Percentiles rank a stretch among this genome's conserved stretches.
Conservation (phyloP, 2,329 filamentous ascomycete genomes). For the Ploettnerulaceae sp. region DNA sequence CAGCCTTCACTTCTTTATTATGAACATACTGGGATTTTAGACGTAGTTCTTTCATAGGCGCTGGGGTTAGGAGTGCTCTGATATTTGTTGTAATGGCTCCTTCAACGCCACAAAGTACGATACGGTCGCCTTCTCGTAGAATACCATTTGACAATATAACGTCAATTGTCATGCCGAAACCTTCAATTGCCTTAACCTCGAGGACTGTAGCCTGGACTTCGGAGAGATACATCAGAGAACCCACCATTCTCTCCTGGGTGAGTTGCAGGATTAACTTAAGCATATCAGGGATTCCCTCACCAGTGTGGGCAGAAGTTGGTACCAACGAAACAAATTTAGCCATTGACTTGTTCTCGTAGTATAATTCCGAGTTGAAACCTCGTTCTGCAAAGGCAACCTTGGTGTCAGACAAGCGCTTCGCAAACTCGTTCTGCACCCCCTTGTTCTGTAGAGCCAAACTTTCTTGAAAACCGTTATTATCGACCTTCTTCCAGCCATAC, state of each 20-base stretch:
- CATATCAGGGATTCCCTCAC: slow-evolving; percentile 98
- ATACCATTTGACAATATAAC: slow-evolving; percentile 96
- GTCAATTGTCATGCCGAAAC: slow-evolving; percentile 97
- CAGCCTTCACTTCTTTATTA: slow-evolving; percentile 98
- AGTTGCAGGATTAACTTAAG: slow-evolving; percentile 88
- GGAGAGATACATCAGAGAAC: slow-evolving; percentile 94
- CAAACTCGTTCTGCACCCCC: slow-evolving; percentile 90
- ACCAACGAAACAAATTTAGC: slow-evolving; percentile 90
- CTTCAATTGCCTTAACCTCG: slow-evolving; percentile 98
- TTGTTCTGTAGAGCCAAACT: slow-evolving; percentile 86
- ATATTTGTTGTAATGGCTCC: slow-evolving; percentile 94
- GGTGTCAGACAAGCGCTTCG: slow-evolving; percentile 81
- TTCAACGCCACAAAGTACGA: slow-evolving; percentile 94
- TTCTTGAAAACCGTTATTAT: slow-evolving; percentile 97
- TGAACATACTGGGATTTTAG: slow-evolving; percentile 96
- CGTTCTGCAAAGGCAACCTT: slow-evolving; percentile 94
- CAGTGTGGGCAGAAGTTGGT: slow-evolving; percentile 96
- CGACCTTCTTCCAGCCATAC: slow-evolving; percentile 97
- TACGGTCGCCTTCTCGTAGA: slow-evolving; percentile 85
- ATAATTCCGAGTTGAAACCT: slow-evolving; percentile 95
- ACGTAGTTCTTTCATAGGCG: slow-evolving; percentile 87
- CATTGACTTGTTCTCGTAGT: slow-evolving; percentile 98
- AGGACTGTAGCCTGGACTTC: slow-evolving; percentile 97
- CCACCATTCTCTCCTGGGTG: slow-evolving; percentile 96
- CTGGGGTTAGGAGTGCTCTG: slow-evolving; percentile 86